These are phyloP conservation scores for Erodium trifolium DNA, from an alignment of 441 rosid genomes.

Conservation along the genomic window DNA sequence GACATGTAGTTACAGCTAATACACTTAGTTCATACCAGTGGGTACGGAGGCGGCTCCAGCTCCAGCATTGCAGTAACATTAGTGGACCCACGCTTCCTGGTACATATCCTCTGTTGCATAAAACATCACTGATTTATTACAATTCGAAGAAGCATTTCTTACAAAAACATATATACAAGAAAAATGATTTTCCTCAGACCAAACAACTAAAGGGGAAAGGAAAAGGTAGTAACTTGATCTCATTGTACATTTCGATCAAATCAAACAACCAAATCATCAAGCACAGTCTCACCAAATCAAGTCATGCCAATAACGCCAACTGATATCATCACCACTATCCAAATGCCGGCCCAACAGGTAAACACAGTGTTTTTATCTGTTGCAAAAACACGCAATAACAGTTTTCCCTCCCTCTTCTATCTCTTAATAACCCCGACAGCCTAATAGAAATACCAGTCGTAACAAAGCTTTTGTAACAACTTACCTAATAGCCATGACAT, in stretches of 20 bases:
- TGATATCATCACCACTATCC: neutral
- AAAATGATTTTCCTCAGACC: neutral
- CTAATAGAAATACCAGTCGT: neutral
- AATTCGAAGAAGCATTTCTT: neutral
- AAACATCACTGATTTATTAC: neutral
- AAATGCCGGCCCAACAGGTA: neutral
- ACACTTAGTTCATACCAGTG: conserved; percentile 36
- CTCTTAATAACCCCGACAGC: neutral
- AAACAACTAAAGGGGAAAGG: neutral
- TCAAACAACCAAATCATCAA: neutral
- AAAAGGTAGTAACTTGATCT: neutral
- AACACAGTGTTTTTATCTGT: neutral
- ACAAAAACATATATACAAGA: neutral
- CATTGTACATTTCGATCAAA: neutral
- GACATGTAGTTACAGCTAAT: neutral
- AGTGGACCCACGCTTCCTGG: conserved; percentile 26
- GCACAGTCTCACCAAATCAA: neutral
- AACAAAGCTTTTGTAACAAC: neutral
- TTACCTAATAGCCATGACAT: neutral
- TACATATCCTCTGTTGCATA: conserved; percentile 29
- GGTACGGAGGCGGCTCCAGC: conserved; percentile 79
- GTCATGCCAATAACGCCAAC: neutral
- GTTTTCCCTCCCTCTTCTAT: neutral
- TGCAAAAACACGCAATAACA: neutral
- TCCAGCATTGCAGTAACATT: conserved; percentile 47